Evolutionary conservation across 768 basidiomycete species (phyloP), one percentile per base, ranked within the genome.

Genomic region (Pisolithus microcarpus): DNA sequence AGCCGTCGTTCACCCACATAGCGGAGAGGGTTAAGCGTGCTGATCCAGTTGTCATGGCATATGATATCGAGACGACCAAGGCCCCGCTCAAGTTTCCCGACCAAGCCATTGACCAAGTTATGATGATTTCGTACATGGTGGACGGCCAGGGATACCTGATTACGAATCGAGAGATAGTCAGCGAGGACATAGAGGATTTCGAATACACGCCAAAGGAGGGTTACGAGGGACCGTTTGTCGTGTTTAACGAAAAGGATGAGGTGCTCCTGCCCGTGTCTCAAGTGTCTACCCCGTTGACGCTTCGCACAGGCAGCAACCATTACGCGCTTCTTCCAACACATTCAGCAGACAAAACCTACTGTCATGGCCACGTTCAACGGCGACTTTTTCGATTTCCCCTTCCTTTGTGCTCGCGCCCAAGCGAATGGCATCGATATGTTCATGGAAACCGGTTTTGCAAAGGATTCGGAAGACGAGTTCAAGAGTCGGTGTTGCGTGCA

Each of bases 71-170:
- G 68, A 94, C 91, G 16, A 95, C 94, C 1, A 99, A 99, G 71
- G 87, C 91, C n/a, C 95, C 96, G n/a, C 81, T 98, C 60, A 98
- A 98, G 69, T 98, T 98, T 64, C 95, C 96, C 1, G 96, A 98
- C 71, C 87, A 93, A 58, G 80, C 82, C 7, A 85, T 91, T 23
- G 96, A 98, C 72, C 94, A 97, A 65, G 92, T 99, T 60, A 99
- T 99, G 95, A 99, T 99, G 96, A 98, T 99, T 56, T 99, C 96
- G 40, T 99, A 98, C 70, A 98, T 99, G 94, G 75, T 99, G 16
- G 96, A 99, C 64, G 95, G 93, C 0, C 91, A 94, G 66, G 96
- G 96, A 0, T 99, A 88, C 64, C 80, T 99, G 54, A 97, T 99
- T 68, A 96, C 92, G 19, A 98, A 98, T 61, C 79, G 96, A 39